These are phyloP conservation scores for Silene uniflora DNA, from an alignment of 148 eudicot genomes.

Conservation along the genomic window DNA sequence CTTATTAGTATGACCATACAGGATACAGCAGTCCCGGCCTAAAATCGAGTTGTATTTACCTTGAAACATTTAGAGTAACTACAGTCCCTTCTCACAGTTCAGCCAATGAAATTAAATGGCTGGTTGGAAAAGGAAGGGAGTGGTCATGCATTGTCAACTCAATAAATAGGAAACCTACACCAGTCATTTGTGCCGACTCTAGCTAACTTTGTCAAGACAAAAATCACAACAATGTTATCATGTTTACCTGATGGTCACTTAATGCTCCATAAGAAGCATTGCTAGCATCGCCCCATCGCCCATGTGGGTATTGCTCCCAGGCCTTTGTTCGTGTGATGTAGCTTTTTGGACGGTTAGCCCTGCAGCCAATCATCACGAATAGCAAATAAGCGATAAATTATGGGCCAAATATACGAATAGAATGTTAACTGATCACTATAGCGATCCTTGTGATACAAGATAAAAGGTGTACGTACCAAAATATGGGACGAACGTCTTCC, in stretches of 20 bases:
- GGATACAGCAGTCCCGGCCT: background rate
- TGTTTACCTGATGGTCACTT: slow-evolving; percentile 75
- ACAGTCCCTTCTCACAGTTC: background rate
- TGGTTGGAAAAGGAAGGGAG: background rate
- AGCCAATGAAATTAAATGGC: background rate
- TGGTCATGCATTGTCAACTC: background rate
- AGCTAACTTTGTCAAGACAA: background rate
- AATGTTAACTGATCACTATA: background rate
- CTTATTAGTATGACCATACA: background rate
- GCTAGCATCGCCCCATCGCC: slow-evolving; percentile 89
- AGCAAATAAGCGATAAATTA: background rate
- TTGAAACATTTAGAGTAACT: background rate
- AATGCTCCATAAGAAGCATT: slow-evolving; percentile 90
- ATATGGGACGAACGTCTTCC: slow-evolving; percentile 93
- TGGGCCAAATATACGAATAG: background rate
- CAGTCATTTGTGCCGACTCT: background rate
- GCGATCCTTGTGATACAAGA: background rate
- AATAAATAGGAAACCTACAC: background rate
- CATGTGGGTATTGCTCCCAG: slow-evolving; percentile 91
- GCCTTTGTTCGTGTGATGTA: slow-evolving; percentile 77
- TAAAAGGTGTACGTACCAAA: slow-evolving; percentile 51
- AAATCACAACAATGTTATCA: background rate
- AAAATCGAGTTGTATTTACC: background rate
- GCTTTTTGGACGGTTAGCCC: slow-evolving; percentile 99
- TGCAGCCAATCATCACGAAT: slow-evolving; percentile 30